Evolutionary conservation across 169 alveolate genomes (phyloP).

Genomic region (Cryptosporidium parvum): DNA sequence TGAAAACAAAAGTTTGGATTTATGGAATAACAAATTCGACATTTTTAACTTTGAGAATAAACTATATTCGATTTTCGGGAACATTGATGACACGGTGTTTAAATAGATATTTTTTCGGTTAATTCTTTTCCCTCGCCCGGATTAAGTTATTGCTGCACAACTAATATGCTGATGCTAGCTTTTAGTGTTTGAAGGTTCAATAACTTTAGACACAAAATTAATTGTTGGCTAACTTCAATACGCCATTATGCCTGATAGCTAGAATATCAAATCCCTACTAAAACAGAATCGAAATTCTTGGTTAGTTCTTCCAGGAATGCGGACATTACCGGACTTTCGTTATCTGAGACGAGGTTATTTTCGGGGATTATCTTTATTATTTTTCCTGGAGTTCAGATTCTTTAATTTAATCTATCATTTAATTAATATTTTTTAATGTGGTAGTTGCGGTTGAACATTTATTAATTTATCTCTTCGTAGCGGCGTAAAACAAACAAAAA

Average conservation of each 20-base stretch:
- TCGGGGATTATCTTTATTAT: background rate
- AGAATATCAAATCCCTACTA: background rate
- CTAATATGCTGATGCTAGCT: no score
- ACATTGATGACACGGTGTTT: background rate
- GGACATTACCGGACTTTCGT: no score
- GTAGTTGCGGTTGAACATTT: slow-evolving; percentile 7
- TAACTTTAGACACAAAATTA: no score
- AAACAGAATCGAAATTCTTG: background rate
- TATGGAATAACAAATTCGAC: no score
- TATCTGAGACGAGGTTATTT: background rate
- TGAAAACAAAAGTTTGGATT: no score
- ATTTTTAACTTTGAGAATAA: no score
- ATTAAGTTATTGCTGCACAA: no score
- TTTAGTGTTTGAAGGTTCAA: no score
- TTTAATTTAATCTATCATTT: background rate
- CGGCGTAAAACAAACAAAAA: background rate
- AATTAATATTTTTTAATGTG: background rate
- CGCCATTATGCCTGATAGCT: no score
- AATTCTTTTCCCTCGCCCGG: no score
- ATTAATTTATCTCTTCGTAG: background rate
- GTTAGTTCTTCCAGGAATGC: no score
- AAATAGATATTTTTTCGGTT: background rate
- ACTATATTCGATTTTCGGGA: background rate
- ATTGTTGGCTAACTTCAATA: background rate
- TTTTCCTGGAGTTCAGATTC: background rate